These are phyloP conservation scores for Onygenales sp. DNA, from an alignment of 2,329 filamentous ascomycete species.

Conservation along the genomic window DNA sequence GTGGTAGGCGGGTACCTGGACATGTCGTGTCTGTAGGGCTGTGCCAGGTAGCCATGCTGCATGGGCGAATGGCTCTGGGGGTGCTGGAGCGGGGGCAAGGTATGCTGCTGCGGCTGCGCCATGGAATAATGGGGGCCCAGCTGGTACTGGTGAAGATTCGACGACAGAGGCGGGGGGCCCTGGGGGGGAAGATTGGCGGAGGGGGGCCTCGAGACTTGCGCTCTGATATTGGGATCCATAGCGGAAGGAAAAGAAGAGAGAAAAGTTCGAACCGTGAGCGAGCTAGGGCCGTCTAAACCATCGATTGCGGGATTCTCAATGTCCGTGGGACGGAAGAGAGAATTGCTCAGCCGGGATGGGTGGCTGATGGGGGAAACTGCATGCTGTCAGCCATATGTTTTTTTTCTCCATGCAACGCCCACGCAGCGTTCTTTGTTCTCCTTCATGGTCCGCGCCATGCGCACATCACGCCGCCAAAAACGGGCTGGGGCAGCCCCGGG, in stretches of 20 bases:
- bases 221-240: slow-evolving; percentile 36
- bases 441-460: not conserved
- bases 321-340: not conserved
- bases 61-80: slow-evolving; percentile 36
- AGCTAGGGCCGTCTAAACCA: slow-evolving; percentile 10
- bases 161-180: slow-evolving; percentile 31
- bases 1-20: slow-evolving; percentile 33
- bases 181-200: slow-evolving; percentile 37
- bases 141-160: slow-evolving; percentile 38
- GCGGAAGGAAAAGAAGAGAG: slow-evolving; percentile 7
- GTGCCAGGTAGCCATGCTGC: slow-evolving; percentile 31
- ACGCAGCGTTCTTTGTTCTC: not conserved
- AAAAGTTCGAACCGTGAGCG: slow-evolving; percentile 6
- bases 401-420: not conserved
- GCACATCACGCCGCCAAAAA: not conserved
- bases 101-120: slow-evolving; percentile 35
- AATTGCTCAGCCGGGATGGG: not conserved
- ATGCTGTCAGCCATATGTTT: not conserved
- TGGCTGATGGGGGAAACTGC: not conserved
- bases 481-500: not conserved
- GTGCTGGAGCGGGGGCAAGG: slow-evolving; percentile 37
- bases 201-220: slow-evolving; percentile 34
- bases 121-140: slow-evolving; percentile 37
- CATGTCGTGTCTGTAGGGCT: slow-evolving; percentile 34
- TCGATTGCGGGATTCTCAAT: slow-evolving; percentile 7